These are phyloP conservation scores for Cladosporium sp. DNA, from an alignment of 2,329 filamentous ascomycete genomes.

Conservation along the genomic window DNA sequence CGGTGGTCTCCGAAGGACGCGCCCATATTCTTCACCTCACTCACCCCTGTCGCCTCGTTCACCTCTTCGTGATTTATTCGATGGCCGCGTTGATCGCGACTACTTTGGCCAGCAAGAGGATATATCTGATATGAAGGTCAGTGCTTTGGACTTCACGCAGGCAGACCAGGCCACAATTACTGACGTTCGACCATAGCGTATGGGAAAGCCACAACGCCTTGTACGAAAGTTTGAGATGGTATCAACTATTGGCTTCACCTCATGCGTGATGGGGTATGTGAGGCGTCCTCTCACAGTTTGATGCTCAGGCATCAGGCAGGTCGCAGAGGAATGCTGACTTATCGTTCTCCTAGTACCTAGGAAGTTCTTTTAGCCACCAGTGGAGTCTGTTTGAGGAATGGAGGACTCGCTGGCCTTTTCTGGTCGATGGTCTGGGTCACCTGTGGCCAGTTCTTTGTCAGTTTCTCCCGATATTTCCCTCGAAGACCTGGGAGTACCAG, in stretches of 20 bases:
- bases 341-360: conserved; percentile 3
- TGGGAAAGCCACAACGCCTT: conserved; percentile 10
- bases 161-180: too few relatives aligned
- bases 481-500: not conserved
- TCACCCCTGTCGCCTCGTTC: not conserved
- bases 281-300: not conserved
- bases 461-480: not conserved
- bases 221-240: conserved; percentile 15
- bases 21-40: not conserved
- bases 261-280: conserved; percentile 18
- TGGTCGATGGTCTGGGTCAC: conserved; percentile 18
- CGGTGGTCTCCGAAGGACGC: not conserved
- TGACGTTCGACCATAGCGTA: not conserved
- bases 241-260: conserved; percentile 8
- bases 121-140: conserved; percentile 7
- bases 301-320: not conserved
- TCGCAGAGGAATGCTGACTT: not conserved
- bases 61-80: not conserved
- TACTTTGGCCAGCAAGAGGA: not conserved
- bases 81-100: not conserved
- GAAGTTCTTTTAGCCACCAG: conserved; percentile 19
- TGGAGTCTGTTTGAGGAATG: conserved; percentile 15
- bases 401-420: conserved; percentile 16
- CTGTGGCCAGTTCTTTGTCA: conserved; percentile 10
- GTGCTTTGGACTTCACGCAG: not conserved